Evolutionary conservation across 108 stramenopile species (phyloP), one percentile per base, ranked within the genome.

Genomic region (Cyclostephanos tholiformis): DNA sequence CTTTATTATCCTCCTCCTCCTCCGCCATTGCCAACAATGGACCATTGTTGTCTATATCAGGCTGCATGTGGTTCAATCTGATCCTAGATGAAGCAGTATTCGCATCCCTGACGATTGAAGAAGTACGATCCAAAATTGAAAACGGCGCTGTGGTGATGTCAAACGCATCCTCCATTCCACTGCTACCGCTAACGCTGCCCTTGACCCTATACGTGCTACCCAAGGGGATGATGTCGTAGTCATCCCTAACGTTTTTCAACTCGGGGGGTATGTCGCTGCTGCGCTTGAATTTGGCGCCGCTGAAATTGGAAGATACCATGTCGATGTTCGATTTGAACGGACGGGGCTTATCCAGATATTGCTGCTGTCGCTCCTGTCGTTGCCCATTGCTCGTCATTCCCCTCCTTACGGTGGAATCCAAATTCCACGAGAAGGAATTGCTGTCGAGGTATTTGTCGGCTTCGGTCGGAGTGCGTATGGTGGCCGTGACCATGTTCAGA

Each of bases 101-200:
- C 35, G 59, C 36, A 62, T 71, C 70, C 46, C 35, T 71, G 16
- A 71, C 59, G 16, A 36, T 17, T 20, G 70, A 71, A 6, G 70
- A 58, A 8, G 70, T 57, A 35, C 70, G 70, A 26, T 71, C 70
- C 38, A 71, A 62, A 12, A 41, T 64, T 9, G 70, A 57, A 13
- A 71, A 26, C 10, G 36, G 36, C 9, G 39, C 59, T 43, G 30
- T 35, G 0, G 39, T 62, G 26, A 58, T 49, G 46, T 71, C 70
- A 19, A 71, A 39, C 12, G 39, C 25, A 32, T 71, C 70, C 22
- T 58, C 30, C 32, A 32, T 39, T 19, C 38, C 52, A 35, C 32
- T 11, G 38, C 52, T 43, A 22, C 52, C 8, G 39, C 36, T 7
- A 51, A 17, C 1, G 32, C 35, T 19, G 32, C 52, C 32, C n/a